A percentile compares a stretch with the other conserved stretches of the same genome.
phyloP scores from a whole-genome alignment of 2,329 filamentous ascomycete species.

The Penicillium sp. region DNA sequence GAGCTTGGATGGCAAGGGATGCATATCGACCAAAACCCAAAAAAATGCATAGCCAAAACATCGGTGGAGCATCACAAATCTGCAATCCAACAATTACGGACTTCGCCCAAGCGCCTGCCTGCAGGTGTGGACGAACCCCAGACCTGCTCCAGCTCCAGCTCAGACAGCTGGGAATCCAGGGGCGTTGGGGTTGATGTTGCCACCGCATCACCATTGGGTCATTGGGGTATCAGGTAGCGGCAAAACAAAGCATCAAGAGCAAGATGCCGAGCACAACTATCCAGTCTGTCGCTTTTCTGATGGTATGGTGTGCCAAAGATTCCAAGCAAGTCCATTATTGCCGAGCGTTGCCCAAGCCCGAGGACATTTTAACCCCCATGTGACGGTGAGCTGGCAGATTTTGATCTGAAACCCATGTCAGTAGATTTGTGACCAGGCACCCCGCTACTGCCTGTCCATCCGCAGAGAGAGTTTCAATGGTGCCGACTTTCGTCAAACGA shows the following conservation, averaged over 20 bases:
- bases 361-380: not conserved
- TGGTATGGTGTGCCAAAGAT: not conserved
- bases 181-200: constrained; percentile 1
- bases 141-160: not conserved
- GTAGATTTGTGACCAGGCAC: not conserved
- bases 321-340: constrained; percentile 6
- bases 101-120: not conserved
- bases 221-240: constrained; percentile 3
- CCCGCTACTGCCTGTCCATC: not conserved
- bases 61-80: not conserved
- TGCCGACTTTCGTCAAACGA: not conserved
- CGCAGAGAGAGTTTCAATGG: not conserved
- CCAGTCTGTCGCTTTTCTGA: not conserved
- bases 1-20: constrained; percentile 13
- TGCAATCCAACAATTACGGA: not conserved
- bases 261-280: not conserved
- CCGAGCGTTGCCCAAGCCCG: not conserved
- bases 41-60: not conserved
- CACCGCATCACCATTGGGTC: constrained; percentile 9
- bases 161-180: constrained; percentile 13
- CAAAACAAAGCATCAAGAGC: not conserved
- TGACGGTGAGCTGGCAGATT: not conserved
- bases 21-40: constrained; percentile 8
- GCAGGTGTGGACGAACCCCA: not conserved
- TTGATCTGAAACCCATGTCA: not conserved